A percentile compares a stretch with the other conserved stretches of the same genome.
Conservation (phyloP, 495 filamentous ascomycete species). For the Talaromyces liani region DNA sequence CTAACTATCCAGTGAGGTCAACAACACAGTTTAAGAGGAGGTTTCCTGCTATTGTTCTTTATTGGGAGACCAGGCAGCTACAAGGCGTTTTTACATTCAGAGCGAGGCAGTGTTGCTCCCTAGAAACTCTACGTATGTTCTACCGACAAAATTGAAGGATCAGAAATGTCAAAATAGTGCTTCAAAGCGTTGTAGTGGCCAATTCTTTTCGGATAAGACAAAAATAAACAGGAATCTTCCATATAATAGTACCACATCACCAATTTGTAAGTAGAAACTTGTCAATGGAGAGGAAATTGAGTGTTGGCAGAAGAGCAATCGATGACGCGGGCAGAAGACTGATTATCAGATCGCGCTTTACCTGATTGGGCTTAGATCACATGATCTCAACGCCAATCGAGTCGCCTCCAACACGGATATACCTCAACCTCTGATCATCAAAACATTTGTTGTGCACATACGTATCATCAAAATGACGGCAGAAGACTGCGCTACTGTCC, state of each 20-base stretch:
- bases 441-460: not conserved
- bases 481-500: conserved; percentile 79
- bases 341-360: not conserved
- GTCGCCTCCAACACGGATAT: not conserved
- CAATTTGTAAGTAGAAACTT: not conserved
- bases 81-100: not conserved
- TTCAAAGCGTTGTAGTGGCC: not conserved
- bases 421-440: not conserved
- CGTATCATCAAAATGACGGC: conserved; percentile 9
- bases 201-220: not conserved
- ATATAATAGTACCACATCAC: not conserved
- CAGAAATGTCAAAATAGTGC: not conserved
- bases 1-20: not conserved
- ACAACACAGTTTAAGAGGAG: not conserved
- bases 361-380: not conserved
- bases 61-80: not conserved
- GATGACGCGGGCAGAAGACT: not conserved
- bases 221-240: no score
- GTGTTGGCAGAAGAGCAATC: not conserved
- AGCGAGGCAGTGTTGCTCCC: not conserved
- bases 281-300: not conserved
- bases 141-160: not conserved
- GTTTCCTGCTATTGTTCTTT: not conserved
- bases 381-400: not conserved
- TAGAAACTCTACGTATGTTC: not conserved